Evolutionary conservation across 2,329 filamentous ascomycete species (phyloP).

Genomic region (Aspergillus phoenicis): DNA sequence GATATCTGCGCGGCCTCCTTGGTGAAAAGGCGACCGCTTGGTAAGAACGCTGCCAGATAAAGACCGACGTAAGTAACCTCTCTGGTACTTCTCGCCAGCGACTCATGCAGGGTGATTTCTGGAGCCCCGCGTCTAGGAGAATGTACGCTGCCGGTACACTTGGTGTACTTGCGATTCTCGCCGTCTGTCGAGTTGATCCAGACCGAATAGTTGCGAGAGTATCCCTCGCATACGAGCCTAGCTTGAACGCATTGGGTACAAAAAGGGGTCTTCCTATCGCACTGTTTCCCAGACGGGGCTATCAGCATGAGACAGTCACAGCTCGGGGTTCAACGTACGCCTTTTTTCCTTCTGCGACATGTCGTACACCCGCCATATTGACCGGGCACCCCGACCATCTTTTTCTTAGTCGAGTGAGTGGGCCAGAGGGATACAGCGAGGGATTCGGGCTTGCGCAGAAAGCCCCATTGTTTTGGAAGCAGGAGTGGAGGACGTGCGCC

Average conservation of each 20-base stretch:
- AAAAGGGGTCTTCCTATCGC: constrained; percentile 5
- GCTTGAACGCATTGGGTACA: constrained; percentile 4
- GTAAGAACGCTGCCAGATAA: constrained; percentile 5
- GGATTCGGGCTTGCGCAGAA: too few species aligned
- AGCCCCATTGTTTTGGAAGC: too few species aligned
- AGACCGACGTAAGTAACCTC: neutral
- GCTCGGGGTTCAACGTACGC: neutral
- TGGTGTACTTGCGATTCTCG: neutral
- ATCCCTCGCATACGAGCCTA: constrained; percentile 6
- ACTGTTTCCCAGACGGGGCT: neutral
- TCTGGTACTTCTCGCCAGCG: neutral
- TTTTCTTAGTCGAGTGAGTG: neutral
- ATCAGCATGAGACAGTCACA: neutral
- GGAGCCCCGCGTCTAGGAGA: neutral
- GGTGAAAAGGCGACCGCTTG: constrained; percentile 5
- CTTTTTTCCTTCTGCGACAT: constrained; percentile 3
- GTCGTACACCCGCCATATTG: neutral
- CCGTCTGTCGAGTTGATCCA: constrained; percentile 8
- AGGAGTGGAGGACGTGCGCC: too few species aligned
- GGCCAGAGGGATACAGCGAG: too few species aligned
- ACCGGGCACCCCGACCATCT: neutral
- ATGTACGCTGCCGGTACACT: neutral
- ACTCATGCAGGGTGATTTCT: neutral
- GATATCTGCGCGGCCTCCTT: constrained; percentile 1
- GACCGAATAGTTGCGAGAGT: neutral